Evolutionary conservation across 805 yeast genomes (phyloP).

Genomic region (Ogataea allantospora): DNA sequence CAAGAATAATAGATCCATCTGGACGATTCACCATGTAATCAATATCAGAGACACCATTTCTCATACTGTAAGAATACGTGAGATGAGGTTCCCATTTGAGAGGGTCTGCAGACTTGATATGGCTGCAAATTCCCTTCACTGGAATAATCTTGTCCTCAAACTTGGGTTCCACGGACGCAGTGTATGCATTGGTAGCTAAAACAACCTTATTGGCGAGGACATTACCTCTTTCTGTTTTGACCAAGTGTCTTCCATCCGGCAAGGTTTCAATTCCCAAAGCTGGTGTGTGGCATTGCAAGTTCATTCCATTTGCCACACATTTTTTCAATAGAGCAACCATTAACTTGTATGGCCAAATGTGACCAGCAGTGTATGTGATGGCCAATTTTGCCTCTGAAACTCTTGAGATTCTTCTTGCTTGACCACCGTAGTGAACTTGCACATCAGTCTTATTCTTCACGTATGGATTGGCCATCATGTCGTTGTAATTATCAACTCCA

Average conservation of each 20-base stretch:
- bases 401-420: constrained; percentile 31
- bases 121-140: constrained; percentile 34
- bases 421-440: constrained; percentile 34
- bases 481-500: constrained; percentile 16
- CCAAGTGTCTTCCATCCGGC: constrained; percentile 30
- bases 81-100: constrained; percentile 31
- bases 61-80: constrained; percentile 34
- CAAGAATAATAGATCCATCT: constrained; percentile 37
- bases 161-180: constrained; percentile 24
- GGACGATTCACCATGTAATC: constrained; percentile 37
- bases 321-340: constrained; percentile 34
- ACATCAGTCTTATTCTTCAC: constrained; percentile 31
- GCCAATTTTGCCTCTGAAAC: constrained; percentile 30
- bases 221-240: constrained; percentile 29
- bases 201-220: constrained; percentile 35
- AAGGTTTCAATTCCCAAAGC: constrained; percentile 30
- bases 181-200: constrained; percentile 38
- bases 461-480: constrained; percentile 29
- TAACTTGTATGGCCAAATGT: constrained; percentile 45
- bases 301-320: constrained; percentile 33
- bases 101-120: constrained; percentile 26
- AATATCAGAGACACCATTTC: background rate
- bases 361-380: constrained; percentile 40
- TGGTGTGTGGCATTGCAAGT: constrained; percentile 41
- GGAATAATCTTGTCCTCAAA: constrained; percentile 35